phyloP scores from a whole-genome alignment of 352 stramenopile genomes.

The Phytopythium litorale region DNA sequence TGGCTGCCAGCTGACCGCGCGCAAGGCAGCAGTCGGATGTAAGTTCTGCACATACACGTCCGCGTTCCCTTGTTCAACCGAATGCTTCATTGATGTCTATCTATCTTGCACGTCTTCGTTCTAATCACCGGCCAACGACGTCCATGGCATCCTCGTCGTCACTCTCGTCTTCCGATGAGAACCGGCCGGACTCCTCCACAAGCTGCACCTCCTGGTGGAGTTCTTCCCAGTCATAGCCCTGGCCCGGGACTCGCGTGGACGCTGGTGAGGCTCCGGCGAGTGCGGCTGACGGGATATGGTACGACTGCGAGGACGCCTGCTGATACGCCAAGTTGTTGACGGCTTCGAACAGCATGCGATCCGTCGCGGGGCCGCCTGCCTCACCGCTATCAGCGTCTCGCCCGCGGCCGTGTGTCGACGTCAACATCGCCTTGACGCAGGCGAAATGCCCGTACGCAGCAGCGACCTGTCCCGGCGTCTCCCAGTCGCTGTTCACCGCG shows the following conservation, averaged over 20 bases:
- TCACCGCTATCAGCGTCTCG: constrained; percentile 26
- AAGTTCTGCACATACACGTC: constrained; percentile 2
- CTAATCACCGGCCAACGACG: constrained; percentile 3
- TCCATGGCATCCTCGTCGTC: constrained; percentile 9
- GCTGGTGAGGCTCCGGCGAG: neutral
- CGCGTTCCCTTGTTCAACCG: neutral
- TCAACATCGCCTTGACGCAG: constrained; percentile 23
- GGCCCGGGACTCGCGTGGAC: neutral
- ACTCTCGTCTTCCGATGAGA: constrained; percentile 65
- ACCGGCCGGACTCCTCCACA: constrained; percentile 68
- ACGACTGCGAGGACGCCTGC: constrained; percentile 31
- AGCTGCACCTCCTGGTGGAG: constrained; percentile 66
- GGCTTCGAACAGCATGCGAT: constrained; percentile 20
- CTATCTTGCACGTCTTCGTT: neutral
- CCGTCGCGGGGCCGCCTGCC: neutral
- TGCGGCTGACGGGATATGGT: constrained; percentile 5
- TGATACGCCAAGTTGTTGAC: constrained; percentile 25
- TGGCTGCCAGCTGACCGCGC: neutral
- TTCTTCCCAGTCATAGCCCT: constrained; percentile 54
- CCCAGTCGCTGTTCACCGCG: constrained; percentile 55
- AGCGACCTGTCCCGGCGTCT: constrained; percentile 47
- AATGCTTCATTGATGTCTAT: neutral
- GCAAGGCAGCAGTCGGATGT: constrained; percentile 5
- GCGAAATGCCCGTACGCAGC: constrained; percentile 38
- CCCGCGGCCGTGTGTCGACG: neutral